Percentiles rank a stretch among this genome's conserved stretches.
Conservation (phyloP, 352 stramenopile species). For the Globisporangium rhizosaccharum region DNA sequence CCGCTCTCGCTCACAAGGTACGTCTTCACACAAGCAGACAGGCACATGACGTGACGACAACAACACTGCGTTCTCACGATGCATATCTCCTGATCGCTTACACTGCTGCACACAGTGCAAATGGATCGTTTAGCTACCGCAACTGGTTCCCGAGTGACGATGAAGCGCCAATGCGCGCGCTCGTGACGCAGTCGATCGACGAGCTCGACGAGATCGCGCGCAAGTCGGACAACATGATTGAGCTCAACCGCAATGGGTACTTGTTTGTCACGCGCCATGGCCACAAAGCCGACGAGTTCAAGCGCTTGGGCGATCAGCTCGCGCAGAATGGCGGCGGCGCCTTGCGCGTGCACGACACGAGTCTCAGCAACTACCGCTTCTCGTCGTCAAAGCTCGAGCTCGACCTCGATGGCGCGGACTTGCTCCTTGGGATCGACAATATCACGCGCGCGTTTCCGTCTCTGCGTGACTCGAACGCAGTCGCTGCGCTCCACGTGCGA, state of each 20-base stretch:
- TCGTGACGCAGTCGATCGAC: conserved; percentile 72
- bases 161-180: conserved; percentile 55
- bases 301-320: conserved; percentile 37
- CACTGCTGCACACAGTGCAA: conserved; percentile 26
- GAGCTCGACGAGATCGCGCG: conserved; percentile 64
- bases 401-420: conserved; percentile 55
- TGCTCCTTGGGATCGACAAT: conserved; percentile 63
- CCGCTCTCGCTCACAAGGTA: conserved; percentile 66
- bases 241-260: conserved; percentile 78
- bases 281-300: conserved; percentile 45
- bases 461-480: conserved; percentile 46
- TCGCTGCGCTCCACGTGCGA: conserved; percentile 60
- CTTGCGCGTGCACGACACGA: conserved; percentile 38
- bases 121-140: conserved; percentile 79
- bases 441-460: conserved; percentile 50
- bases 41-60: not conserved
- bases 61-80: not conserved
- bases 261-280: conserved; percentile 60
- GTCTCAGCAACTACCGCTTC: conserved; percentile 39
- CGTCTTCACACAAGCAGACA: not conserved
- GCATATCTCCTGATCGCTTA: too few species aligned
- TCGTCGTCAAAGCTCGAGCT: conserved; percentile 42
- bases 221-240: conserved; percentile 54
- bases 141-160: conserved; percentile 78
- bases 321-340: conserved; percentile 44